Percentiles rank a stretch among this genome's conserved stretches.
Evolutionary conservation across 2,329 filamentous ascomycete genomes (phyloP).

Genomic region (Colletotrichum acutatum): DNA sequence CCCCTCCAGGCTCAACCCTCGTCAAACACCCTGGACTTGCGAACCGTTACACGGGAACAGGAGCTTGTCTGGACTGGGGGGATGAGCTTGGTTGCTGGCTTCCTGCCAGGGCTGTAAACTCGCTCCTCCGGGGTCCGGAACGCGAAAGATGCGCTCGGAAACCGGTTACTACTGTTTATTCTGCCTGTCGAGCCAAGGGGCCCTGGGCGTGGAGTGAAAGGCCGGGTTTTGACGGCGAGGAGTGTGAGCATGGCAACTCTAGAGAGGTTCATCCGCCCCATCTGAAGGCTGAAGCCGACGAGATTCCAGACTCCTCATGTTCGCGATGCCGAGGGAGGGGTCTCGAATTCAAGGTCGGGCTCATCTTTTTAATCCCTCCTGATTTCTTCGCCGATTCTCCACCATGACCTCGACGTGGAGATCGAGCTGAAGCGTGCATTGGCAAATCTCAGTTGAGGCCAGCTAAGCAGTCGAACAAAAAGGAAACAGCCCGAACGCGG

Average conservation of each 20-base stretch:
- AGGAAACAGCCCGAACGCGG: background rate
- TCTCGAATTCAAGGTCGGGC: background rate
- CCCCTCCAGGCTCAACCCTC: too few species aligned
- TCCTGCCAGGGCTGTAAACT: background rate
- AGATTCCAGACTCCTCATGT: background rate
- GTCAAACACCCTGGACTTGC: background rate
- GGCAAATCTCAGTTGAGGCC: background rate
- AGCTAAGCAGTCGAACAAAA: too few species aligned
- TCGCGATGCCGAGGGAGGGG: background rate
- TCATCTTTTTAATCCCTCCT: background rate
- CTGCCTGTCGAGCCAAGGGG: background rate
- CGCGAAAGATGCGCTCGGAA: background rate
- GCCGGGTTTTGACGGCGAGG: background rate
- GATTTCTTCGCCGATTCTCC: background rate
- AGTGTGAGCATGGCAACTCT: background rate
- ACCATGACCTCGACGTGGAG: background rate
- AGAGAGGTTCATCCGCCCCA: background rate
- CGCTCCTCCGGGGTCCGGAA: background rate
- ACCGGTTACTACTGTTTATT: background rate
- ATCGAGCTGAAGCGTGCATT: background rate
- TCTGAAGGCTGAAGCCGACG: too few species aligned
- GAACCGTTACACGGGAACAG: background rate
- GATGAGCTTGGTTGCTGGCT: background rate
- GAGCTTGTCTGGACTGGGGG: background rate
- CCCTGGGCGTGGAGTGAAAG: background rate